Conservation (phyloP, 1,284 basidiomycete genomes). For the Ceratobasidium sp. region DNA sequence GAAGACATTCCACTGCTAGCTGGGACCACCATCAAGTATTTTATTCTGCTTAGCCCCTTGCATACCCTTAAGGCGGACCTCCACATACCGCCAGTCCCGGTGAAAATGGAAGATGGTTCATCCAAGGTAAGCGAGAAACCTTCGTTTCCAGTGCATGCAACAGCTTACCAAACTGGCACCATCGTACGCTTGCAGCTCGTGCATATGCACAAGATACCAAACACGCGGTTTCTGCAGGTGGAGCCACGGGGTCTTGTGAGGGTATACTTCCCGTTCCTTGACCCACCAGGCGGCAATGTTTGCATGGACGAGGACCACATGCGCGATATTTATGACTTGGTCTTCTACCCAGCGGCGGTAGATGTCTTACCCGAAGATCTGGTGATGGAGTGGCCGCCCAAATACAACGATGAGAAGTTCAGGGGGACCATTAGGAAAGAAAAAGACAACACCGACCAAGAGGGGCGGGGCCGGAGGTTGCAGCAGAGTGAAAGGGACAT, state of each 20-base stretch:
- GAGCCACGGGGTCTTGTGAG: background rate
- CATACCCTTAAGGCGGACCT: constrained; percentile 13
- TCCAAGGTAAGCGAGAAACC: background rate
- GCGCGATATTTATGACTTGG: constrained; percentile 1
- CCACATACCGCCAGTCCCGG: constrained; percentile 6
- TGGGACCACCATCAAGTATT: constrained; percentile 1
- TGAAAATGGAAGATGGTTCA: background rate
- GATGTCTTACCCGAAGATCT: constrained; percentile 4
- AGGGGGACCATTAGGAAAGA: background rate
- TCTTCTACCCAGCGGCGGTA: background rate
- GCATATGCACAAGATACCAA: constrained; percentile 6
- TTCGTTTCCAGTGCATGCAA: background rate
- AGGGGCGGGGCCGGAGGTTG: background rate
- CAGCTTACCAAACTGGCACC: background rate
- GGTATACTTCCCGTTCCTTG: background rate
- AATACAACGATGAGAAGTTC: background rate
- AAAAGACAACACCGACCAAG: background rate
- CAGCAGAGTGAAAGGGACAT: constrained; percentile 13
- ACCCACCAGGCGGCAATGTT: background rate
- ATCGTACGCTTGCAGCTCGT: background rate
- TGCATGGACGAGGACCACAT: background rate
- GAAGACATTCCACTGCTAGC: background rate
- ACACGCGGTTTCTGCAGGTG: constrained; percentile 11
- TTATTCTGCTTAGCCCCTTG: background rate
- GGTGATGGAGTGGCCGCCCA: background rate